These are phyloP conservation scores for Colletotrichum caudatum DNA, from an alignment of 2,329 filamentous ascomycete genomes.

Conservation along the genomic window DNA sequence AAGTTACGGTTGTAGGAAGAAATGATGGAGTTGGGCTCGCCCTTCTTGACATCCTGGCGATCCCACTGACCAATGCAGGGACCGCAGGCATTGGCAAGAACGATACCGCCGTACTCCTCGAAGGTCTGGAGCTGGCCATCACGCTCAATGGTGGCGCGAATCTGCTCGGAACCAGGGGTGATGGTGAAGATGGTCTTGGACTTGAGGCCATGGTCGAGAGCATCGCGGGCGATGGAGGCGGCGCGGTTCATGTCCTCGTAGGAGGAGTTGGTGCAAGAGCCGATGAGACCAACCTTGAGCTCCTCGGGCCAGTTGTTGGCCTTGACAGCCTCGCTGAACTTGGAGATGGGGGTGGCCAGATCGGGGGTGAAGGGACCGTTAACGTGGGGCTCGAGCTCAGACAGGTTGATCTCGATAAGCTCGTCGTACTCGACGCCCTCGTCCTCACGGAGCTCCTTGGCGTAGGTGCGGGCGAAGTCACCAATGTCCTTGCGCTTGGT, in stretches of 20 bases:
- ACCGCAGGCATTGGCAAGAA: slow-evolving; percentile 95
- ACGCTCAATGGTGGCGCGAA: slow-evolving; percentile 90
- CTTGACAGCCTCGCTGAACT: slow-evolving; percentile 95
- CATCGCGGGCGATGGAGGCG: slow-evolving; percentile 91
- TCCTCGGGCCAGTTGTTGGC: slow-evolving; percentile 96
- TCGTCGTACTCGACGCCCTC: slow-evolving; percentile 95
- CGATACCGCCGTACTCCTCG: slow-evolving; percentile 94
- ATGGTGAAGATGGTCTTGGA: slow-evolving; percentile 94
- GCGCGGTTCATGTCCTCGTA: slow-evolving; percentile 93
- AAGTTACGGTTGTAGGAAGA: slow-evolving; percentile 99
- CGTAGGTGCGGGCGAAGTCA: slow-evolving; percentile 87
- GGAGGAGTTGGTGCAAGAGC: slow-evolving; percentile 94
- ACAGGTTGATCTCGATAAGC: slow-evolving; percentile 95
- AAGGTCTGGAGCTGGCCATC: slow-evolving; percentile 95
- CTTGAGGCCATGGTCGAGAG: slow-evolving; percentile 92
- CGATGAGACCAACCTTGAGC: slow-evolving; percentile 95
- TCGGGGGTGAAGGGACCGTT: slow-evolving; percentile 99
- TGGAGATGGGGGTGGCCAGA: slow-evolving; percentile 96
- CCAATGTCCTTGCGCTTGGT: slow-evolving; percentile 93
- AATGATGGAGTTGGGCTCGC: slow-evolving; percentile 94
- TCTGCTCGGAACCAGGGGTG: slow-evolving; percentile 96
- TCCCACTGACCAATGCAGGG: slow-evolving; percentile 97
- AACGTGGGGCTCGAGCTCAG: slow-evolving; percentile 95
- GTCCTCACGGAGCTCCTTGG: slow-evolving; percentile 87
- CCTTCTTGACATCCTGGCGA: slow-evolving; percentile 92